Percentiles rank a stretch among this genome's conserved stretches.
phyloP scores from a whole-genome alignment of 2,329 filamentous ascomycete species.

The Pseudogymnoascus sp. region DNA sequence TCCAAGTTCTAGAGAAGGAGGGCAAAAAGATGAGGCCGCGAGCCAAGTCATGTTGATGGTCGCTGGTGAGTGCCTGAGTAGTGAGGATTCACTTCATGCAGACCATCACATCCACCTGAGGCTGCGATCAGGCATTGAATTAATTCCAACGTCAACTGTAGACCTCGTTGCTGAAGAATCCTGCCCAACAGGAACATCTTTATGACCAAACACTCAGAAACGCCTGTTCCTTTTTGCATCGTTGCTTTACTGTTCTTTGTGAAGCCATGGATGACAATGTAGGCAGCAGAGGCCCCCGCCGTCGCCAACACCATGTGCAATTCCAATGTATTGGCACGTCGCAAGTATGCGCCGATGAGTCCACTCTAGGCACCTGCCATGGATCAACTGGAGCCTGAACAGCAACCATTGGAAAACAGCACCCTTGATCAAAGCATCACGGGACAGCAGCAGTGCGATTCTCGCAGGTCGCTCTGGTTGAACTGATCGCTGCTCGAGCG shows the following conservation, averaged over 20 bases:
- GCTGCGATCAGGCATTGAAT: constrained; percentile 8
- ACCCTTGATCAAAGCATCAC: not conserved
- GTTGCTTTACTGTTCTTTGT: constrained; percentile 1
- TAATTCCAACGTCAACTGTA: constrained; percentile 4
- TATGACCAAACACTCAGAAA: constrained; percentile 3
- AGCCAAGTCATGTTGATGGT: not conserved
- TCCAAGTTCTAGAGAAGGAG: not conserved
- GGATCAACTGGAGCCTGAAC: not conserved
- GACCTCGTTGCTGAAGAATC: not conserved
- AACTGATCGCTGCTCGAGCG: not conserved
- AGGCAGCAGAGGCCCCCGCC: constrained; percentile 31
- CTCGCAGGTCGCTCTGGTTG: not conserved
- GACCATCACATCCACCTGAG: constrained; percentile 3
- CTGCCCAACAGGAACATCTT: not conserved
- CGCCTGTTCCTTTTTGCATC: not conserved
- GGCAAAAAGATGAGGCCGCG: not conserved
- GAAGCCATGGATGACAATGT: not conserved
- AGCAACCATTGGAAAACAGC: not conserved
- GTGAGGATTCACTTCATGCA: constrained; percentile 7
- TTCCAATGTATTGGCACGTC: constrained; percentile 55
- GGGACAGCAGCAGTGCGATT: not conserved
- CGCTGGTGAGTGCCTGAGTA: not conserved
- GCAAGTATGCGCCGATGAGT: constrained; percentile 1
- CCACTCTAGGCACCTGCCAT: constrained; percentile 1
- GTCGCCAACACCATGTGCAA: constrained; percentile 65